Evolutionary conservation across 352 stramenopile species (phyloP), one percentile per base, ranked within the genome.

Genomic region (Bremia lactucae): DNA sequence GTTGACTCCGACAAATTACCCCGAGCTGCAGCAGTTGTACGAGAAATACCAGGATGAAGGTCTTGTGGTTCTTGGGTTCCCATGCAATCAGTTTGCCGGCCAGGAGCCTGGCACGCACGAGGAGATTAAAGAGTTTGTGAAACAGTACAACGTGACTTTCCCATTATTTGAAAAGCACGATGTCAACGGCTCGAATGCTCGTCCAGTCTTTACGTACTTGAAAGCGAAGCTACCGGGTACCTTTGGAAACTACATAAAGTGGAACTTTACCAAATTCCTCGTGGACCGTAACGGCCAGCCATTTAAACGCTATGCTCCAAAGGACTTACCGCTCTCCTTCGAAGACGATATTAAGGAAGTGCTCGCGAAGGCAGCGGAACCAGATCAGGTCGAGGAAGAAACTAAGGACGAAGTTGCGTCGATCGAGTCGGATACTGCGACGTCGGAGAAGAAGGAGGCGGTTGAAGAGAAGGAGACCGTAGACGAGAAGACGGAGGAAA

Each of bases 201-300:
- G 83, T 0, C 76, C 85, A 20, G 72, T 95, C 21, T 95, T 88
- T 48, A 66, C 62, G 25, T 96, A 82, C 49, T 57, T 96, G 20
- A 95, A 94, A 48, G 31, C 68, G 28, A 77, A 80, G 34, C 50
- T 92, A 11, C 73, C 77, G 1, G 63, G 59, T 1, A 59, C 83
- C 52, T 74, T 83, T 42, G 77, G 71, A 3, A 70, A 70, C 14
- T 86, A 80, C 52, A 74, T 96, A 43, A 76, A 83, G 48, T 95
- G 83, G 83, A 95, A 95, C 65, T 95, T 90, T 48, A 85, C 72
- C 18, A 95, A 92, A 58, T 96, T 96, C 49, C 51, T 96, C 10
- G 67, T 96, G 4, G 87, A 95, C 61, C 70, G 76, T 49, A 74
- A 92, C 28, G 86, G 86, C n/a, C 63, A 71, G 45, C 79, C 87